phyloP scores from a whole-genome alignment of 2,329 filamentous ascomycete species.

The Cordyceps tenuipes region DNA sequence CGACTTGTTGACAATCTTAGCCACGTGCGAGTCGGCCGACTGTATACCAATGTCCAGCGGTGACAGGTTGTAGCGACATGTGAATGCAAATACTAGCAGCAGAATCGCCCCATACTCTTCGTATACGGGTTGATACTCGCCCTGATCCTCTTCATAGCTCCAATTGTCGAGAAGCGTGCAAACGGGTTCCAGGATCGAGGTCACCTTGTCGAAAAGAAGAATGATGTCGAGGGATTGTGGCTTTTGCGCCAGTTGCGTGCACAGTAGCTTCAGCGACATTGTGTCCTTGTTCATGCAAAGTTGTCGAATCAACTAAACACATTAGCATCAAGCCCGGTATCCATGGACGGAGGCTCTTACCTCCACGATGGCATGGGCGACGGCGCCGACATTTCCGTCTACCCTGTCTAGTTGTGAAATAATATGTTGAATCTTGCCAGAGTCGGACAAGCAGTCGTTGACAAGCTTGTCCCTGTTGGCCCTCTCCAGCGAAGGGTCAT shows the following conservation, averaged over 20 bases:
- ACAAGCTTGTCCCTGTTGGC: slow-evolving; percentile 74
- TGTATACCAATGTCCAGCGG: slow-evolving; percentile 55
- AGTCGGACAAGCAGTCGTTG: slow-evolving; percentile 66
- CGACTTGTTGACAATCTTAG: slow-evolving; percentile 53
- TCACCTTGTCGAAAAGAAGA: slow-evolving; percentile 63
- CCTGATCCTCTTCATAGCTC: slow-evolving; percentile 75
- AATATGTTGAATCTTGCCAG: slow-evolving; percentile 65
- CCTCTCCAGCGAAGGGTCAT: slow-evolving; percentile 62
- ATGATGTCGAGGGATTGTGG: slow-evolving; percentile 66
- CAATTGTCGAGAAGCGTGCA: slow-evolving; percentile 71
- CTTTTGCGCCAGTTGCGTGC: slow-evolving; percentile 63
- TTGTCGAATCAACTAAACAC: slow-evolving; percentile 53
- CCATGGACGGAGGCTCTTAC: slow-evolving; percentile 30
- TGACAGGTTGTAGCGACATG: slow-evolving; percentile 65
- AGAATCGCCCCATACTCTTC: slow-evolving; percentile 77
- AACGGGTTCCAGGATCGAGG: slow-evolving; percentile 62
- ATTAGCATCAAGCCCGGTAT: slow-evolving; percentile 2
- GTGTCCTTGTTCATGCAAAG: slow-evolving; percentile 68
- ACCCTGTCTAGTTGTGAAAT: slow-evolving; percentile 79
- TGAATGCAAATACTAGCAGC: slow-evolving; percentile 63
- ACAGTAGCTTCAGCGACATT: slow-evolving; percentile 69
- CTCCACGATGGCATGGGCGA: slow-evolving; percentile 69
- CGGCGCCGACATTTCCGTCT: slow-evolving; percentile 84
- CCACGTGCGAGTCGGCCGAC: slow-evolving; percentile 56
- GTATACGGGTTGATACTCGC: slow-evolving; percentile 76